Evolutionary conservation across 345 rosid genomes (phyloP).

Genomic region (Capsella bursapastoris): DNA sequence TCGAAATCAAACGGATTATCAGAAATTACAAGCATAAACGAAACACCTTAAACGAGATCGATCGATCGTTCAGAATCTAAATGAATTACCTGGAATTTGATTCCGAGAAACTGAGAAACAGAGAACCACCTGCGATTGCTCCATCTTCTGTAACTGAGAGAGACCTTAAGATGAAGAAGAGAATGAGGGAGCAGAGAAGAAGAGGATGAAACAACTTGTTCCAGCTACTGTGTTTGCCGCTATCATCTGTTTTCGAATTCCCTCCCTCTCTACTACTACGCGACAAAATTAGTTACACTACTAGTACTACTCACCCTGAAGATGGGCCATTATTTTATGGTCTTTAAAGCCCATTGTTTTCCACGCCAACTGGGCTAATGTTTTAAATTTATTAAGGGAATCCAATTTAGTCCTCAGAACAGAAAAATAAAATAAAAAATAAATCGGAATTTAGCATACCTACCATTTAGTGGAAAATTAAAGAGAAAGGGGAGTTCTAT

Average conservation of each 20-base stretch:
- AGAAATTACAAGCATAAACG: background rate
- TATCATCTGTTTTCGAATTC: background rate
- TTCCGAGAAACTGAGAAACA: constrained; percentile 5
- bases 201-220: background rate
- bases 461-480: too few relatives aligned
- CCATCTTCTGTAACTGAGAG: constrained; percentile 2
- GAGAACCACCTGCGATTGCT: background rate
- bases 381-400: background rate
- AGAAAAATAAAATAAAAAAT: too few relatives aligned
- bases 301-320: background rate
- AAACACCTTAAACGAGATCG: background rate
- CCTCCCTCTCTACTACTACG: background rate
- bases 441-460: too few relatives aligned
- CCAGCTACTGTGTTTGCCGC: background rate
- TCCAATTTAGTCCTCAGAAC: too few relatives aligned
- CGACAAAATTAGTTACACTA: background rate
- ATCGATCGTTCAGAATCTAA: background rate
- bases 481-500: background rate
- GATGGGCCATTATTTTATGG: background rate
- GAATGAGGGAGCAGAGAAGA: background rate
- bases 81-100: background rate
- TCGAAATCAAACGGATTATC: background rate
- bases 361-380: background rate
- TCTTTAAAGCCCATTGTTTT: background rate
- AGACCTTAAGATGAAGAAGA: background rate